phyloP scores from a whole-genome alignment of 495 filamentous ascomycete species.

The Collariella sp. region DNA sequence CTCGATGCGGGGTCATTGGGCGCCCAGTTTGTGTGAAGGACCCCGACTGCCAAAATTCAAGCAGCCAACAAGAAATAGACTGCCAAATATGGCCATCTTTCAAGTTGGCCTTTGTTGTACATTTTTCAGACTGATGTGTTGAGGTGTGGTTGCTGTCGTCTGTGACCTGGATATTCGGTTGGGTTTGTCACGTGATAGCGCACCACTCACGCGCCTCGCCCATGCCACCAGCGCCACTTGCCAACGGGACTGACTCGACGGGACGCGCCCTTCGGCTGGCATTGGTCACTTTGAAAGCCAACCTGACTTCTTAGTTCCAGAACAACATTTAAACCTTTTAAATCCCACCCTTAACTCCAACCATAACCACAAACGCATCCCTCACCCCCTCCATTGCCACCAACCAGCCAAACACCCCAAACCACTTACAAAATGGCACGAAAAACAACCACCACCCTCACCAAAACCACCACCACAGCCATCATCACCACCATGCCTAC shows the following conservation, averaged over 20 bases:
- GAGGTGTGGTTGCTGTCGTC: too few relatives aligned
- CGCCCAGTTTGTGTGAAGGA: too few relatives aligned
- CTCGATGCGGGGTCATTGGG: too few relatives aligned
- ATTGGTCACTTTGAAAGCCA: background rate
- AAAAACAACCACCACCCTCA: background rate
- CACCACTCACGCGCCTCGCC: constrained; percentile 16
- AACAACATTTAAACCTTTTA: background rate
- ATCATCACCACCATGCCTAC: background rate
- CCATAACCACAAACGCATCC: background rate
- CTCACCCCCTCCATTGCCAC: background rate
- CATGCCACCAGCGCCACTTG: too few relatives aligned
- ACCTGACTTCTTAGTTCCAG: too few relatives aligned
- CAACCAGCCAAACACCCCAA: background rate
- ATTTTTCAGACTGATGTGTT: too few relatives aligned
- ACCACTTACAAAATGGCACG: background rate
- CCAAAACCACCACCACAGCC: background rate
- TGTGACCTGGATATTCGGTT: too few relatives aligned
- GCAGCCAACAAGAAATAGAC: too few relatives aligned
- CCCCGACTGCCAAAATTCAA: too few relatives aligned
- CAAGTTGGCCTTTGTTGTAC: too few relatives aligned
- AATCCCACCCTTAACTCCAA: background rate
- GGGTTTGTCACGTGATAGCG: constrained; percentile 19
- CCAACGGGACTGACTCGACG: background rate
- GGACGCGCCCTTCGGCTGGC: constrained; percentile 21
- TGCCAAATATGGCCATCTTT: too few relatives aligned